These are phyloP conservation scores for Candida berthetii DNA, from an alignment of 805 yeast species.

Conservation along the genomic window DNA sequence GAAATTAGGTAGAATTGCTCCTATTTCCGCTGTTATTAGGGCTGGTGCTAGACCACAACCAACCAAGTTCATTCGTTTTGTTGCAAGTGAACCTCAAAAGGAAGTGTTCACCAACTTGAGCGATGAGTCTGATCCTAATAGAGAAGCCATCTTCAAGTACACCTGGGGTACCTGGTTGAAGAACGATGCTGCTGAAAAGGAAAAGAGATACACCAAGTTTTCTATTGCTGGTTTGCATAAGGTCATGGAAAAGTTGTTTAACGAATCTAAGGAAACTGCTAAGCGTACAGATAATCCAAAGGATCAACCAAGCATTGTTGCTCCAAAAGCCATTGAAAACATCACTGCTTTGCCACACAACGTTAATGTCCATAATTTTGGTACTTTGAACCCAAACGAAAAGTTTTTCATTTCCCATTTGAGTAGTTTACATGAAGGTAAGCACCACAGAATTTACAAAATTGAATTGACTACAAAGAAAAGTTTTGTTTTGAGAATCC, in stretches of 20 bases:
- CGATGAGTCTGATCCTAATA: slow-evolving; percentile 59
- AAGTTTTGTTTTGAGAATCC: slow-evolving; percentile 72
- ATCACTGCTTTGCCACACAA: slow-evolving; percentile 44
- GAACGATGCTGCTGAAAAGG: slow-evolving; percentile 70
- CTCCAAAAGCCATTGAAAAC: slow-evolving; percentile 32
- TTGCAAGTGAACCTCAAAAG: slow-evolving; percentile 24
- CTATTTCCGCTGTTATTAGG: neutral
- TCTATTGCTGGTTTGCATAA: slow-evolving; percentile 70
- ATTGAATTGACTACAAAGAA: slow-evolving; percentile 57
- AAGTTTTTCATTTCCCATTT: slow-evolving; percentile 57
- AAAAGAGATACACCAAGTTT: slow-evolving; percentile 72
- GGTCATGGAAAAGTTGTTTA: slow-evolving; percentile 39
- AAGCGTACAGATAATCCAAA: slow-evolving; percentile 20
- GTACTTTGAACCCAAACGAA: slow-evolving; percentile 36
- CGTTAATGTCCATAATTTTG: slow-evolving; percentile 33
- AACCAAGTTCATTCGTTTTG: slow-evolving; percentile 14
- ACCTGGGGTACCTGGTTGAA: slow-evolving; percentile 95
- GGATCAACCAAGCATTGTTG: slow-evolving; percentile 11
- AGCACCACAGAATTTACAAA: slow-evolving; percentile 84
- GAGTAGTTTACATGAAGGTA: slow-evolving; percentile 87
- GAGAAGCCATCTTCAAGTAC: slow-evolving; percentile 74
- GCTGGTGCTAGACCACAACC: neutral
- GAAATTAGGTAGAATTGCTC: neutral
- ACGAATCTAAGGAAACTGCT: slow-evolving; percentile 28
- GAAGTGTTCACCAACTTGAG: slow-evolving; percentile 43